Evolutionary conservation across 495 filamentous ascomycete genomes (phyloP).

Genomic region (Penicillium lagena): DNA sequence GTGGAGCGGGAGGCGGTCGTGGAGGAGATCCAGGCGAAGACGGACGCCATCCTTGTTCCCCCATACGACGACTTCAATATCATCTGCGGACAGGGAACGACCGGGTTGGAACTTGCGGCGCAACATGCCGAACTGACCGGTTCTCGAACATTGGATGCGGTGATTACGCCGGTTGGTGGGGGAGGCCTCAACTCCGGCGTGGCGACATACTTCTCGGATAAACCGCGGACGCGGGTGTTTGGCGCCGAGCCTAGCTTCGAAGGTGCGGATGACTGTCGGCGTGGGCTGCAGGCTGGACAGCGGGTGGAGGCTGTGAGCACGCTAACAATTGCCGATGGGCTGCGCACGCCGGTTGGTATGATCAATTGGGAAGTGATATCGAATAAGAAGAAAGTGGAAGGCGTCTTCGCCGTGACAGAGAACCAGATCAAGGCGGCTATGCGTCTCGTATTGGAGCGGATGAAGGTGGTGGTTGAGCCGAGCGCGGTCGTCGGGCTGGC

Average conservation of each 20-base stretch:
- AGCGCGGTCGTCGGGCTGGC: slow-evolving; percentile 83
- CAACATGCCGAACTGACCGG: slow-evolving; percentile 48
- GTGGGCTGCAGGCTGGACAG: slow-evolving; percentile 55
- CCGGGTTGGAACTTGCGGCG: slow-evolving; percentile 71
- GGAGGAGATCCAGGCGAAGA: slow-evolving; percentile 54
- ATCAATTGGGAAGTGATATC: slow-evolving; percentile 78
- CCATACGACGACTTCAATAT: slow-evolving; percentile 91
- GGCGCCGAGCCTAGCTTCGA: slow-evolving; percentile 86
- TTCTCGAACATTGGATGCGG: slow-evolving; percentile 53
- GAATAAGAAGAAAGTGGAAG: slow-evolving; percentile 60
- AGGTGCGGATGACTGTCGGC: slow-evolving; percentile 74
- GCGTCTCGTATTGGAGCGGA: slow-evolving; percentile 73
- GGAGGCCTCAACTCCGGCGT: slow-evolving; percentile 84
- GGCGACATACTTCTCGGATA: slow-evolving; percentile 66
- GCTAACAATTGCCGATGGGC: slow-evolving; percentile 83
- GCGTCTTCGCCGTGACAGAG: slow-evolving; percentile 74
- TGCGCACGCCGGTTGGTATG: slow-evolving; percentile 76
- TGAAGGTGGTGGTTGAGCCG: slow-evolving; percentile 92
- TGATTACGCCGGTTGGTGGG: slow-evolving; percentile 82
- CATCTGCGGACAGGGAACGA: slow-evolving; percentile 86
- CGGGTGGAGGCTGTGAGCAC: slow-evolving; percentile 62
- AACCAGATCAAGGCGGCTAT: slow-evolving; percentile 75
- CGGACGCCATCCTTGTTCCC: slow-evolving; percentile 71
- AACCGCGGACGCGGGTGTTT: slow-evolving; percentile 59
- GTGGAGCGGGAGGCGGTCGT: slow-evolving; percentile 77